These are phyloP conservation scores for Sinapis alba DNA, from an alignment of 441 rosid species.

Conservation along the genomic window DNA sequence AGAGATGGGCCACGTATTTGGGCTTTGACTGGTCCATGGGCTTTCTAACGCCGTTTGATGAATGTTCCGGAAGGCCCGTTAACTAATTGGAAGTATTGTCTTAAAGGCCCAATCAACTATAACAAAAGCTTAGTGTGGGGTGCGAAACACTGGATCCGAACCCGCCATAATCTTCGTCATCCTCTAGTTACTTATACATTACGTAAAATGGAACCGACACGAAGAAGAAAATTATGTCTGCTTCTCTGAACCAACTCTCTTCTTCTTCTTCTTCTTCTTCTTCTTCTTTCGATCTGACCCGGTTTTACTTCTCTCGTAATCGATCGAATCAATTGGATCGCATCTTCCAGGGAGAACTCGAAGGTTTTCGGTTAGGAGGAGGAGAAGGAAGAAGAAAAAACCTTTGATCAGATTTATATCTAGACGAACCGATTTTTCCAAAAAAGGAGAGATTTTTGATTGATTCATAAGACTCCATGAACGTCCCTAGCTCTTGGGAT, in stretches of 20 bases:
- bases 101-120: background rate
- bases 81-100: background rate
- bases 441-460: conserved; percentile 13
- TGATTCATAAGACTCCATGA: conserved; percentile 48
- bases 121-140: background rate
- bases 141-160: background rate
- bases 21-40: too few species aligned
- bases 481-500: conserved; percentile 86
- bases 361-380: background rate
- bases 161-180: background rate
- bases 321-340: conserved; percentile 6
- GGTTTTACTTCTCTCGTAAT: background rate
- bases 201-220: conserved; percentile 39
- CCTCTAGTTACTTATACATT: conserved; percentile 9
- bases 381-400: background rate
- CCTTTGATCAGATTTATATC: conserved; percentile 11
- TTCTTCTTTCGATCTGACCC: conserved; percentile 23
- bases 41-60: too few species aligned
- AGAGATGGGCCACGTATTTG: too few species aligned
- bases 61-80: too few species aligned
- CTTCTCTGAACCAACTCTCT: conserved; percentile 43
- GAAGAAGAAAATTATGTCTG: conserved; percentile 37
- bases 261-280: background rate
- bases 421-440: background rate
- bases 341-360: background rate